Evolutionary conservation across 2,329 filamentous ascomycete species (phyloP).

Genomic region (Calonectria fujianensis): DNA sequence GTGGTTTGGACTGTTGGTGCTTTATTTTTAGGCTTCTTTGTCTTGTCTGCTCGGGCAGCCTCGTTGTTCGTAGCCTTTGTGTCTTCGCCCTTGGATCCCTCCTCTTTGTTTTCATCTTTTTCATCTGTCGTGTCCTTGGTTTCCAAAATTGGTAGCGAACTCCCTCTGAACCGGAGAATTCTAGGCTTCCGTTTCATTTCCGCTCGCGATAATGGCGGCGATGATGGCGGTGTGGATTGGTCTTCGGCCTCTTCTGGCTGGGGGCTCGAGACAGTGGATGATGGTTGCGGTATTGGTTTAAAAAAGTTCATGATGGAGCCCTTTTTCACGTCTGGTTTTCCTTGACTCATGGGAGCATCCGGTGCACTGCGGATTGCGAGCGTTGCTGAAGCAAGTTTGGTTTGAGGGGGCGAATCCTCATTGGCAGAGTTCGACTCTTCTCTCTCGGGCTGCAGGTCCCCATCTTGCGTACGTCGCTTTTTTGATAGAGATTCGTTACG

Average conservation of each 20-base stretch:
- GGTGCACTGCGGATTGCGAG: not conserved
- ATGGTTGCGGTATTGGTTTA: conserved; percentile 55
- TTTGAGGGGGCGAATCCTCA: not conserved
- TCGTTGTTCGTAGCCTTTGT: conserved; percentile 23
- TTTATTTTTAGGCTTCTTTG: conserved; percentile 49
- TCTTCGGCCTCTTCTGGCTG: conserved; percentile 45
- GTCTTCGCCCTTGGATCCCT: not conserved
- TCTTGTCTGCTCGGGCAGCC: conserved; percentile 14
- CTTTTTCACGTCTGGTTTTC: conserved; percentile 47
- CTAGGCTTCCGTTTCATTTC: conserved; percentile 52
- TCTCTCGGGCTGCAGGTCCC: not conserved
- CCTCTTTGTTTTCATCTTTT: not conserved
- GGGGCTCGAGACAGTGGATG: conserved; percentile 38
- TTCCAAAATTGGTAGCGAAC: conserved; percentile 42
- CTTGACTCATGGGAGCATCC: not conserved
- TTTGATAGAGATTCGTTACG: conserved; percentile 55
- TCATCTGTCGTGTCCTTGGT: conserved; percentile 18
- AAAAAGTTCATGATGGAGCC: conserved; percentile 66
- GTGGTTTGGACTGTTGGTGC: conserved; percentile 63
- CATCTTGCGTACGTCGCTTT: conserved; percentile 47
- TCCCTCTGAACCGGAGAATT: conserved; percentile 56
- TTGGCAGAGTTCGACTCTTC: not conserved
- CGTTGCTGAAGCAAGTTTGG: not conserved
- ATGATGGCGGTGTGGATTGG: conserved; percentile 50
- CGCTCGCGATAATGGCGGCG: conserved; percentile 35